Conservation (phyloP, 192 early-diverging fungal species). For the Backusella morwellensis region DNA sequence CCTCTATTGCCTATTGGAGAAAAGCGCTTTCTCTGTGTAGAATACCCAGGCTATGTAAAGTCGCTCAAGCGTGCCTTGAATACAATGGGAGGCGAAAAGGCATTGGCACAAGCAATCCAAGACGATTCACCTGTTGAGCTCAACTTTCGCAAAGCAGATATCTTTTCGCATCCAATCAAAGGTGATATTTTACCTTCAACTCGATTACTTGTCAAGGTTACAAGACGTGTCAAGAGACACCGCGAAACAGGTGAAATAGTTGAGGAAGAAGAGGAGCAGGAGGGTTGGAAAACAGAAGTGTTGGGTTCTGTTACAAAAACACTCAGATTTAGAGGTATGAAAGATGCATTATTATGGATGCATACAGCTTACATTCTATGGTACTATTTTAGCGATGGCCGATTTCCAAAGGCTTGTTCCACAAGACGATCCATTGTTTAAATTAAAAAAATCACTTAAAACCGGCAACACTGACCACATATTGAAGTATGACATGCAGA, state of each 20-base stretch:
- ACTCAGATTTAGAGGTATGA: constrained; percentile 60
- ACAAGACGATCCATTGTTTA: constrained; percentile 40
- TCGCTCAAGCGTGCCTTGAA: constrained; percentile 40
- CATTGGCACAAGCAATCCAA: constrained; percentile 45
- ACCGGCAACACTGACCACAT: constrained; percentile 46
- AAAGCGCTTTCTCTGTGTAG: constrained; percentile 47
- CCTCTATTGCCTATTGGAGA: constrained; percentile 19
- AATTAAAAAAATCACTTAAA: constrained; percentile 44
- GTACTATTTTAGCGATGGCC: constrained; percentile 19
- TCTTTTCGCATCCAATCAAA: constrained; percentile 63
- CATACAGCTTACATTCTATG: no score
- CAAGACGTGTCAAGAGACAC: constrained; percentile 33
- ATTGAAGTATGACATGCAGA: constrained; percentile 30
- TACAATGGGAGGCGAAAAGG: constrained; percentile 46
- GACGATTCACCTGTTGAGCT: constrained; percentile 49
- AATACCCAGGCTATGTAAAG: constrained; percentile 55
- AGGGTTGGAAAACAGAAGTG: constrained; percentile 42
- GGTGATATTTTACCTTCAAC: constrained; percentile 56
- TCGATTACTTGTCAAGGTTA: constrained; percentile 62
- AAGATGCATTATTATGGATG: not conserved
- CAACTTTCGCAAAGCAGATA: constrained; percentile 49
- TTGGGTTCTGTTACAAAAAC: constrained; percentile 56
- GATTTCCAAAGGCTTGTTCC: constrained; percentile 61
- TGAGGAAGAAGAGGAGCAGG: constrained; percentile 9
- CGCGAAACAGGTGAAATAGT: not conserved